These are phyloP conservation scores for Pestalotiopsis sp. DNA, from an alignment of 2,329 filamentous ascomycete genomes.

Conservation along the genomic window DNA sequence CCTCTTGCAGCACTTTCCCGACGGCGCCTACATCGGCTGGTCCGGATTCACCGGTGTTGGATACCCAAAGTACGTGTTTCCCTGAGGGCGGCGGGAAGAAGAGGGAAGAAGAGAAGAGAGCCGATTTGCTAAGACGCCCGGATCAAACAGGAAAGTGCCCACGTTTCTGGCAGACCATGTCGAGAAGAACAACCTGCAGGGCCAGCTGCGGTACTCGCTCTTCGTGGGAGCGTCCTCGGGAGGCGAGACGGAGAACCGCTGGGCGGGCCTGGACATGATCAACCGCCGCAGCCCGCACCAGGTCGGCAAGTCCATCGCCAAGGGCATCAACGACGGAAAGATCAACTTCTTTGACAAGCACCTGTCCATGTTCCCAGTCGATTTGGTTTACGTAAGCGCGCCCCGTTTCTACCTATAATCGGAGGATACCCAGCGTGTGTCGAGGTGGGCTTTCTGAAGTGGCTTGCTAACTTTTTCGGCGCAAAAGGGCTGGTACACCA, in stretches of 20 bases:
- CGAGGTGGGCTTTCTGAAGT: background rate
- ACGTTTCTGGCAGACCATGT: constrained; percentile 86
- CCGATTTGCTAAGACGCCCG: background rate
- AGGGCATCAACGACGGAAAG: constrained; percentile 84
- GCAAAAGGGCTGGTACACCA: constrained; percentile 75
- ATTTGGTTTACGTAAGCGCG: constrained; percentile 72
- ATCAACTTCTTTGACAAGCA: constrained; percentile 96
- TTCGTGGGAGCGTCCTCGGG: constrained; percentile 91
- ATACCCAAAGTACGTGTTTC: constrained; percentile 73
- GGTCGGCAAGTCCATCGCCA: constrained; percentile 87
- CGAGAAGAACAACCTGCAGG: constrained; percentile 82
- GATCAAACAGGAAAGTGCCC: constrained; percentile 72
- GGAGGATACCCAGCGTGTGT: background rate
- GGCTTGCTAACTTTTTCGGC: background rate
- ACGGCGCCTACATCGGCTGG: constrained; percentile 88
- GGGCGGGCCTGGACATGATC: constrained; percentile 90
- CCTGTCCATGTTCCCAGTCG: constrained; percentile 87
- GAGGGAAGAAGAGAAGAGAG: background rate
- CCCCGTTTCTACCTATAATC: background rate
- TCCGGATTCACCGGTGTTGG: constrained; percentile 89
- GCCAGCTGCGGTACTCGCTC: constrained; percentile 81
- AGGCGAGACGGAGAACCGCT: constrained; percentile 88
- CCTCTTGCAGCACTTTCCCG: constrained; percentile 77
- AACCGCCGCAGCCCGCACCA: constrained; percentile 83
- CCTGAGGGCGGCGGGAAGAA: background rate